These are phyloP conservation scores for Aureobasidium subglaciale DNA, from an alignment of 2,329 filamentous ascomycete genomes.

Conservation along the genomic window DNA sequence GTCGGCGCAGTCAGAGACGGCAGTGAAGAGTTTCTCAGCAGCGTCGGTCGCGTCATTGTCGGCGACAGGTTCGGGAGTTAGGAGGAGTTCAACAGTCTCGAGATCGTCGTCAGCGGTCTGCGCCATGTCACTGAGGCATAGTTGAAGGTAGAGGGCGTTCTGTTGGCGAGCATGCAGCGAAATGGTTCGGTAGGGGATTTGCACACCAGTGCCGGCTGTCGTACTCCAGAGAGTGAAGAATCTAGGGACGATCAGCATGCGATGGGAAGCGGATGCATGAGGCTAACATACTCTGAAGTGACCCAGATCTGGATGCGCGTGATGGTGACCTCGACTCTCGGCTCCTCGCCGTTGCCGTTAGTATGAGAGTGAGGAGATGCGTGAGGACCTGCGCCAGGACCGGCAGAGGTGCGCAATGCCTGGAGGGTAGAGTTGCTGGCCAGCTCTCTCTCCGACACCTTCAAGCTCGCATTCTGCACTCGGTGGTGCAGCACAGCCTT, in stretches of 20 bases:
- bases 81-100: constrained; percentile 59
- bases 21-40: constrained; percentile 54
- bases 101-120: constrained; percentile 56
- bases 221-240: constrained; percentile 59
- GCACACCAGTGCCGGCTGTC: constrained; percentile 51
- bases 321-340: constrained; percentile 24
- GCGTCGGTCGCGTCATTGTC: constrained; percentile 21
- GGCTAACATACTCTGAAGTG: constrained; percentile 35
- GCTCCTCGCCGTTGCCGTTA: constrained; percentile 18
- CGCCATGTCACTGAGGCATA: constrained; percentile 54
- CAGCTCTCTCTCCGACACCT: constrained; percentile 49
- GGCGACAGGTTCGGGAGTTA: constrained; percentile 44
- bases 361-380: constrained; percentile 18
- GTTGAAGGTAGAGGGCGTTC: constrained; percentile 57
- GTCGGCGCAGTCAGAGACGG: constrained; percentile 68
- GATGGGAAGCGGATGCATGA: not conserved
- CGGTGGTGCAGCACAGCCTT: constrained; percentile 66
- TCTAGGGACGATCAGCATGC: constrained; percentile 27
- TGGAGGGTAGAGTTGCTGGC: constrained; percentile 41
- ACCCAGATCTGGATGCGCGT: constrained; percentile 42
- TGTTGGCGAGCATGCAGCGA: constrained; percentile 69
- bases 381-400: constrained; percentile 26
- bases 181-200: constrained; percentile 67
- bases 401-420: constrained; percentile 37
- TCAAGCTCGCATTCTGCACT: constrained; percentile 49